Conservation (phyloP, 1,284 basidiomycete genomes). For the Cutaneotrichosporon sp. region DNA sequence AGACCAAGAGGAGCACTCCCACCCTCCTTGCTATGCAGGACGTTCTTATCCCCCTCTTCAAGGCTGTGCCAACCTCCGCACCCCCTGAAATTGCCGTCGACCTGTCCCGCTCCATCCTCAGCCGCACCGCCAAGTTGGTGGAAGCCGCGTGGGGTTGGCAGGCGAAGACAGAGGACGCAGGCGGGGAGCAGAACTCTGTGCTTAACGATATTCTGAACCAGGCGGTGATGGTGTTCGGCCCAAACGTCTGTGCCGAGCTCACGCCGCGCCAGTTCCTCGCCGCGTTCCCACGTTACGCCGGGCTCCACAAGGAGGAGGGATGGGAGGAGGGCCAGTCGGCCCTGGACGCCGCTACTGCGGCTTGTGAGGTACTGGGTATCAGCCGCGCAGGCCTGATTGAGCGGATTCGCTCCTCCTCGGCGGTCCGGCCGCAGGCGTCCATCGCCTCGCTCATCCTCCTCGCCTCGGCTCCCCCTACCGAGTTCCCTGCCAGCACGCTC, state of each 20-base stretch:
- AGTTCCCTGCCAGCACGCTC: constrained; percentile 16
- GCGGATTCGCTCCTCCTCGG: constrained; percentile 22
- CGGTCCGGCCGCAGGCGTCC: constrained; percentile 29
- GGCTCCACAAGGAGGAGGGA: constrained; percentile 19
- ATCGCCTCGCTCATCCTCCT: constrained; percentile 37
- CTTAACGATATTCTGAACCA: constrained; percentile 33
- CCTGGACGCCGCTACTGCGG: constrained; percentile 18
- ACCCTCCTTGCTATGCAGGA: constrained; percentile 34
- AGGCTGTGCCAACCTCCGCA: constrained; percentile 20
- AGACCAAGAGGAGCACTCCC: constrained; percentile 34
- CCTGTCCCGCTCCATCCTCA: constrained; percentile 27
- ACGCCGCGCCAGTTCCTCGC: constrained; percentile 37
- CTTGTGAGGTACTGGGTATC: constrained; percentile 16
- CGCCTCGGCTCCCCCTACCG: constrained; percentile 21
- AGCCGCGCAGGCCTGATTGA: constrained; percentile 28
- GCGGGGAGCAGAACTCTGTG: constrained; percentile 43
- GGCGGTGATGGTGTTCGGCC: constrained; percentile 32
- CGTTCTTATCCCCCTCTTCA: constrained; percentile 29
- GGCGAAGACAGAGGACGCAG: constrained; percentile 28
- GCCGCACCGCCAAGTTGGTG: constrained; percentile 22
- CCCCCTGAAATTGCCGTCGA: constrained; percentile 15
- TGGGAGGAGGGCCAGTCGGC: constrained; percentile 23
- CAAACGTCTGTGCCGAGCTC: constrained; percentile 29
- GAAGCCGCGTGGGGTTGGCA: constrained; percentile 35
- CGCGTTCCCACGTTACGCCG: constrained; percentile 31